A percentile compares a stretch with the other conserved stretches of the same genome.
Evolutionary conservation across 805 yeast genomes (phyloP).

Genomic region (Candida endomychidarum): DNA sequence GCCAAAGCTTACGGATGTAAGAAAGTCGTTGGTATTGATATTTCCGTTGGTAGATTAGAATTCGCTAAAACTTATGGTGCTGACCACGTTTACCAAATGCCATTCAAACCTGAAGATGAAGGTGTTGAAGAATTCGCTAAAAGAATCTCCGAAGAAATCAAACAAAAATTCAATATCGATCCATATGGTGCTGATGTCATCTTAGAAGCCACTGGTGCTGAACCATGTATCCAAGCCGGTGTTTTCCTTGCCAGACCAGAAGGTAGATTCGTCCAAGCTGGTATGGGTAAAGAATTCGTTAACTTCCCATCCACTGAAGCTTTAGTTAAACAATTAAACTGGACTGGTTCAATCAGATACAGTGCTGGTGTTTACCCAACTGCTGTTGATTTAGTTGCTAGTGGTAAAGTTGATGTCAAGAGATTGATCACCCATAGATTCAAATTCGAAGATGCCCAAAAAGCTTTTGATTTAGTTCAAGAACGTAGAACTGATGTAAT

Average conservation of each 20-base stretch:
- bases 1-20: constrained; percentile 23
- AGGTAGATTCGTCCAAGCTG: constrained; percentile 21
- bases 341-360: constrained; percentile 21
- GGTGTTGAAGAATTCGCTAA: constrained; percentile 14
- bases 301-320: constrained; percentile 24
- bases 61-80: constrained; percentile 21
- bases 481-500: constrained; percentile 18
- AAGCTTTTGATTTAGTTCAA: constrained; percentile 21
- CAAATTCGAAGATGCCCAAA: constrained; percentile 20
- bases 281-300: constrained; percentile 21
- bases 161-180: constrained; percentile 25
- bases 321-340: constrained; percentile 21
- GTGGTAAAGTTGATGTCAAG: constrained; percentile 17
- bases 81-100: constrained; percentile 18
- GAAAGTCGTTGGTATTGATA: constrained; percentile 24
- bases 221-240: constrained; percentile 39
- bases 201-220: constrained; percentile 24
- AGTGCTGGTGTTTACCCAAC: constrained; percentile 20
- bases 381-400: constrained; percentile 20
- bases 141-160: constrained; percentile 15
- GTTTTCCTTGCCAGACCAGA: constrained; percentile 17
- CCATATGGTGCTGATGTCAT: constrained; percentile 24
- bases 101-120: constrained; percentile 15
- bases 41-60: constrained; percentile 23
- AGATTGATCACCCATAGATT: constrained; percentile 22